Evolutionary conservation across 73 alveolate genomes (phyloP).

Genomic region (Paramecium octaurelia): DNA sequence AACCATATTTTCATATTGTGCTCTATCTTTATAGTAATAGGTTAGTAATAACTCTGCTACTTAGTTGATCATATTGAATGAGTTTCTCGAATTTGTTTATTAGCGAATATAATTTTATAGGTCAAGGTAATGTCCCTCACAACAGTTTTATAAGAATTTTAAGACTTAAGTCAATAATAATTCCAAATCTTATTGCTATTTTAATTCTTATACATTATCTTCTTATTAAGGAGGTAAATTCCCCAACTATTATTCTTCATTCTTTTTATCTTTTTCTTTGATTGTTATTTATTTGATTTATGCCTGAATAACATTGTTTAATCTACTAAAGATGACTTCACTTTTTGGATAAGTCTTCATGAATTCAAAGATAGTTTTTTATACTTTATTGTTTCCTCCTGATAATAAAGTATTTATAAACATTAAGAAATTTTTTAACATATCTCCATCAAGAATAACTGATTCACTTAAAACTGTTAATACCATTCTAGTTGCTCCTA

Average conservation of each 20-base stretch:
- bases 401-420: slow-evolving; percentile 44
- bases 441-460: slow-evolving; percentile 45
- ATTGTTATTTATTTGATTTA: slow-evolving; percentile 39
- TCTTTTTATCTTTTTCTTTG: neutral
- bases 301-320: slow-evolving; percentile 30
- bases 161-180: slow-evolving; percentile 39
- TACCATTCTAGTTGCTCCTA: slow-evolving; percentile 64
- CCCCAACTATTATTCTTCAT: neutral
- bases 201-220: neutral
- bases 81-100: slow-evolving; percentile 62
- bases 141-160: slow-evolving; percentile 46
- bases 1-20: slow-evolving; percentile 54
- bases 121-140: slow-evolving; percentile 64
- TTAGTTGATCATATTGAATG: slow-evolving; percentile 52
- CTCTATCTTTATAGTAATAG: slow-evolving; percentile 45
- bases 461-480: slow-evolving; percentile 58
- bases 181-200: slow-evolving; percentile 41
- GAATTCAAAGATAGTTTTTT: slow-evolving; percentile 60
- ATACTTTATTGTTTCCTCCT: slow-evolving; percentile 64
- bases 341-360: slow-evolving; percentile 55
- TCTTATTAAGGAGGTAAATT: neutral
- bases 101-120: slow-evolving; percentile 59
- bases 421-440: slow-evolving; percentile 53
- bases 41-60: slow-evolving; percentile 56
- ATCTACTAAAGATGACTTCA: slow-evolving; percentile 60